A percentile compares a stretch with the other conserved stretches of the same genome.
phyloP scores from a whole-genome alignment of 169 alveolate species.

The Cryptosporidium ryanae region DNA sequence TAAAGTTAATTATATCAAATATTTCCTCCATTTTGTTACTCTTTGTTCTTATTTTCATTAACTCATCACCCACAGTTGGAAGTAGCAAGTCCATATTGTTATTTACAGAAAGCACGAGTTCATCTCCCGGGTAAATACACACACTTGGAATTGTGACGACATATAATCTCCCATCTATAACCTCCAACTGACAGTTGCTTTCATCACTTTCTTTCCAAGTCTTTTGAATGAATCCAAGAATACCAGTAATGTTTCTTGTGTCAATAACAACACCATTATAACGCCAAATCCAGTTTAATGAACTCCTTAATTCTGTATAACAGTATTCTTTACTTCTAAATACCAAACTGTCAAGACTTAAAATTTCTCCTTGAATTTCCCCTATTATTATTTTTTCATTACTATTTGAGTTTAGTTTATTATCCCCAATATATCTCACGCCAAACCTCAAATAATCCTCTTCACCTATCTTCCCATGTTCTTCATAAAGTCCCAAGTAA shows the following conservation, averaged over 20 bases:
- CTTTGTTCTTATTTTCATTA: conserved; percentile 54
- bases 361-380: conserved; percentile 46
- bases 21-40: conserved; percentile 13
- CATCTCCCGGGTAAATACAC: conserved; percentile 68
- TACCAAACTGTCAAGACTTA: conserved; percentile 39
- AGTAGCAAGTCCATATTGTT: conserved; percentile 57
- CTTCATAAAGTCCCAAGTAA: conserved; percentile 68
- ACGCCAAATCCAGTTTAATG: conserved; percentile 73
- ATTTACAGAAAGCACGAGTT: conserved; percentile 50
- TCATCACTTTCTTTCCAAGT: conserved; percentile 74
- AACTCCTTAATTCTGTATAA: conserved; percentile 63
- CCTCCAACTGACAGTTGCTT: conserved; percentile 61
- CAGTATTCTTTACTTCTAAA: conserved; percentile 25
- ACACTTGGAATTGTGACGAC: conserved; percentile 34
- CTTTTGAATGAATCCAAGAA: conserved; percentile 62
- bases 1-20: conserved; percentile 24
- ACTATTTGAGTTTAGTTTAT: conserved; percentile 5
- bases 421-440: conserved; percentile 67
- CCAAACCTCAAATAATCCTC: conserved; percentile 68
- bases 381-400: conserved; percentile 60
- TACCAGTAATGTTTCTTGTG: conserved; percentile 62
- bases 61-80: conserved; percentile 63
- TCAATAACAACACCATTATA: conserved; percentile 43
- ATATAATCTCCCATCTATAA: conserved; percentile 57
- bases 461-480: conserved; percentile 66